These are phyloP conservation scores for Magnolia changhungtana DNA, from an alignment of 164 flowering plant genomes.

Conservation along the genomic window DNA sequence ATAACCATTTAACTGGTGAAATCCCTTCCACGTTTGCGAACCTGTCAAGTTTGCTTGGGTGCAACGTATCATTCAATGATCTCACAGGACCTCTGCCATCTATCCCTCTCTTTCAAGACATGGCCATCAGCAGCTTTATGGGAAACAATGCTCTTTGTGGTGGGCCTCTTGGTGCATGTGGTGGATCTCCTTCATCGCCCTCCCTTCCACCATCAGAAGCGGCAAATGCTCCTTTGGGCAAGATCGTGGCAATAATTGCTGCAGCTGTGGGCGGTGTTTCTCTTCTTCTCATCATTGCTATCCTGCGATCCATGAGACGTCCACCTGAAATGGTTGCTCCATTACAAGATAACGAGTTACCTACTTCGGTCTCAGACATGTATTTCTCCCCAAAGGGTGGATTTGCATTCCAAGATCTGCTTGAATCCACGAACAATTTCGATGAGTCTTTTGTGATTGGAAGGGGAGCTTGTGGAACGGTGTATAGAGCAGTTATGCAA, in stretches of 20 bases:
- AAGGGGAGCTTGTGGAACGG: conserved; percentile 56
- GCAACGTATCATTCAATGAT: conserved; percentile 62
- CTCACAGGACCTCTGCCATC: conserved; percentile 43
- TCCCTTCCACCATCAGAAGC: not conserved
- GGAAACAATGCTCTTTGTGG: conserved; percentile 25
- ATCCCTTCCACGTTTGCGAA: conserved; percentile 8
- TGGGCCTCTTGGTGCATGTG: conserved; percentile 6
- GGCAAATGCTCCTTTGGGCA: not conserved
- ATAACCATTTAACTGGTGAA: conserved; percentile 7
- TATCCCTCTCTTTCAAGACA: conserved; percentile 18
- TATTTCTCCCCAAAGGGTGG: conserved; percentile 6
- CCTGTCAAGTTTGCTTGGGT: conserved; percentile 7
- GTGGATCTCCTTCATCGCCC: not conserved
- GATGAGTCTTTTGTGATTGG: conserved; percentile 35
- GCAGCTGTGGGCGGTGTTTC: conserved; percentile 4
- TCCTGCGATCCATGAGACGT: not conserved
- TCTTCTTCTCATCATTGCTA: conserved; percentile 2
- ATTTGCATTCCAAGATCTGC: conserved; percentile 28
- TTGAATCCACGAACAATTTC: conserved; percentile 30
- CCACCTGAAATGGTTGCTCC: conserved; percentile 17
- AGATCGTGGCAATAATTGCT: not conserved
- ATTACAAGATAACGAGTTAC: conserved; percentile 11
- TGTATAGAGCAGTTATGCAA: conserved; percentile 45
- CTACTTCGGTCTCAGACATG: not conserved
- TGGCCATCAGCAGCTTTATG: conserved; percentile 9